A percentile compares a stretch with the other conserved stretches of the same genome.
Evolutionary conservation across 1,284 basidiomycete species (phyloP).

Genomic region (Violaceomyces palustris): DNA sequence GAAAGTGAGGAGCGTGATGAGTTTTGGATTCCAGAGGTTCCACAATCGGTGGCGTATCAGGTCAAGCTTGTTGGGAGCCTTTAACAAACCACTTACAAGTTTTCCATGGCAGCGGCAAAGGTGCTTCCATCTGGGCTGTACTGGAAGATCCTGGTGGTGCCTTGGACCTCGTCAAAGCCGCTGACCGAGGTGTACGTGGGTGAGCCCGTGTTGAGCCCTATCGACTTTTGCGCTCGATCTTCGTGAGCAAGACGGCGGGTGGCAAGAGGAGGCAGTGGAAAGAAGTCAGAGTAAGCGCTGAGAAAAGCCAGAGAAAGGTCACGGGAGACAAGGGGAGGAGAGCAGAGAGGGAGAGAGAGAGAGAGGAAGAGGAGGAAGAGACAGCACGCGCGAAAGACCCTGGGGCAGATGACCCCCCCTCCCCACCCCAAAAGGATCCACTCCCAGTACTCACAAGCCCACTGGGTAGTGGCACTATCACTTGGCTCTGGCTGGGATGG

Average conservation of each 20-base stretch:
- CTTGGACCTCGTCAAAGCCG: slow-evolving; percentile 63
- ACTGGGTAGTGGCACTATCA: slow-evolving; percentile 23
- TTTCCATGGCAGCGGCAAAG: slow-evolving; percentile 75
- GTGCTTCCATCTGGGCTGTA: slow-evolving; percentile 85
- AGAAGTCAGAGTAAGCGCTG: too few species aligned
- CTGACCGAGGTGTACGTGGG: slow-evolving; percentile 69
- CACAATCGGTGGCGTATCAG: too few species aligned
- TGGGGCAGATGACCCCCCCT: too few species aligned
- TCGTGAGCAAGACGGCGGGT: slow-evolving; percentile 1
- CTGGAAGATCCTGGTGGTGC: slow-evolving; percentile 67
- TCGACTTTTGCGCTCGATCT: slow-evolving; percentile 89
- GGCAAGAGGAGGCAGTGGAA: not conserved
- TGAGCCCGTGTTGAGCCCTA: slow-evolving; percentile 75
- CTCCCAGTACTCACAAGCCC: slow-evolving; percentile 34
- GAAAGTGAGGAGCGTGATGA: too few species aligned
- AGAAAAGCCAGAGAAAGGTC: too few species aligned
- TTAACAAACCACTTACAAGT: slow-evolving; percentile 58
- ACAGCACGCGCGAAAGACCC: too few species aligned
- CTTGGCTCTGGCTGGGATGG: slow-evolving; percentile 4
- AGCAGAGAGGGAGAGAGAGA: too few species aligned
- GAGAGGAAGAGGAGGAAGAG: too few species aligned
- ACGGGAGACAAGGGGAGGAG: too few species aligned
- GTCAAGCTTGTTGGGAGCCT: slow-evolving; percentile 6
- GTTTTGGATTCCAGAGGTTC: too few species aligned
- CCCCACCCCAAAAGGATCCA: too few species aligned